These are phyloP conservation scores for Entophlyctis helioformis DNA, from an alignment of 192 early-diverging fungal species.

Conservation along the genomic window DNA sequence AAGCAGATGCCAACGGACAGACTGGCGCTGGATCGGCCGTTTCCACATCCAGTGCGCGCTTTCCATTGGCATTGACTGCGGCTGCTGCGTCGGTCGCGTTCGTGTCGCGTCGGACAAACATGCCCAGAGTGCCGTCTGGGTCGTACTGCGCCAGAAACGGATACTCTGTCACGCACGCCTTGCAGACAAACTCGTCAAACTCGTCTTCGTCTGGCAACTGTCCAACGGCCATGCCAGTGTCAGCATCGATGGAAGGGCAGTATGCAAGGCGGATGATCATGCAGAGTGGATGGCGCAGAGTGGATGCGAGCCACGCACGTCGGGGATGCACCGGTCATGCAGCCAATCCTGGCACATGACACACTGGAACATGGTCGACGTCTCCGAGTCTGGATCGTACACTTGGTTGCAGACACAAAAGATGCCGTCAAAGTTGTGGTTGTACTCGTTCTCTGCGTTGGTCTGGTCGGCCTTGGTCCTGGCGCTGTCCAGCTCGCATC, in stretches of 20 bases:
- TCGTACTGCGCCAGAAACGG: conserved; percentile 4
- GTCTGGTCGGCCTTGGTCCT: conserved; percentile 5
- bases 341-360: conserved; percentile 62
- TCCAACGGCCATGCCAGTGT: not conserved
- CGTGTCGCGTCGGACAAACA: too few relatives aligned
- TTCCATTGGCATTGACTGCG: too few relatives aligned
- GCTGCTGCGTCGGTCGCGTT: too few relatives aligned
- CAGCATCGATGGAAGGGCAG: not conserved
- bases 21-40: too few relatives aligned
- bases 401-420: conserved; percentile 76
- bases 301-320: not conserved
- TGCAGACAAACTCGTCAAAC: conserved; percentile 61
- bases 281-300: not conserved
- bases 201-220: conserved; percentile 38
- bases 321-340: conserved; percentile 19
- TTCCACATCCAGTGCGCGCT: too few relatives aligned
- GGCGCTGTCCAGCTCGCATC: conserved; percentile 9
- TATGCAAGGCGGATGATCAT: not conserved
- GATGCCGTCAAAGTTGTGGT: conserved; percentile 68
- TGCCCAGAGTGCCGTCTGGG: not conserved
- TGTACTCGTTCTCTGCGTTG: conserved; percentile 68
- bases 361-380: conserved; percentile 75
- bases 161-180: conserved; percentile 34
- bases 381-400: conserved; percentile 65
- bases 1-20: too few relatives aligned